Conservation (phyloP, 768 basidiomycete genomes). For the Cytidiella melzeri region DNA sequence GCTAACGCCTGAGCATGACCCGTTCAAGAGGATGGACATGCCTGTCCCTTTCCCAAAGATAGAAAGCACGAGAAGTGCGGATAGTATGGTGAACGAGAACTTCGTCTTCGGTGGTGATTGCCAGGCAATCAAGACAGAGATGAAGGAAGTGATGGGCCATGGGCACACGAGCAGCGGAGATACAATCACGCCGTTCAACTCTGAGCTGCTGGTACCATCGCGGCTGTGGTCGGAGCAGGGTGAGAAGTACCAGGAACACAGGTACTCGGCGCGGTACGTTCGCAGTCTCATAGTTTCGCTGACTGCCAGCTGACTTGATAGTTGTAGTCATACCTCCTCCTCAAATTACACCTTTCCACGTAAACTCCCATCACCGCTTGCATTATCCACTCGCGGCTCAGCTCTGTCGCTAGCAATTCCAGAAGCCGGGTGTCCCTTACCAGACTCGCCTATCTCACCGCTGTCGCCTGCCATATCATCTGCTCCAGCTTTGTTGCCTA, state of each 20-base stretch:
- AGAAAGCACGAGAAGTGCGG: not conserved
- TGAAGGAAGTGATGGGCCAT: not conserved
- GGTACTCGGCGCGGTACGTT: not conserved
- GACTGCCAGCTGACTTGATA: not conserved
- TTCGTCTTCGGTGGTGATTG: not conserved
- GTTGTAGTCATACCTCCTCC: not conserved
- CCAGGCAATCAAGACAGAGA: not conserved
- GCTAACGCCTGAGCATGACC: constrained; percentile 24
- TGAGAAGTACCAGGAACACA: not conserved
- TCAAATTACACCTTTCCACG: not conserved
- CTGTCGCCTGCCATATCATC: not conserved
- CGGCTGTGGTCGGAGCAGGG: too few species aligned
- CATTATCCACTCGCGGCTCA: not conserved
- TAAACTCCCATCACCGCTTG: not conserved
- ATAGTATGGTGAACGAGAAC: not conserved
- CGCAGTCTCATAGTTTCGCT: not conserved
- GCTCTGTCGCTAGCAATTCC: not conserved
- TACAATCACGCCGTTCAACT: constrained; percentile 8
- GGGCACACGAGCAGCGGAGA: constrained; percentile 8
- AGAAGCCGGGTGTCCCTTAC: not conserved
- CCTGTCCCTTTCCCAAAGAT: too few species aligned
- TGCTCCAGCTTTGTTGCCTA: not conserved
- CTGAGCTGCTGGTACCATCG: not conserved
- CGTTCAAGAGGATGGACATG: constrained; percentile 22
- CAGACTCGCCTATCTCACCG: not conserved